These are phyloP conservation scores for Aureobasidium sp. DNA, from an alignment of 2,329 filamentous ascomycete genomes.

Conservation along the genomic window DNA sequence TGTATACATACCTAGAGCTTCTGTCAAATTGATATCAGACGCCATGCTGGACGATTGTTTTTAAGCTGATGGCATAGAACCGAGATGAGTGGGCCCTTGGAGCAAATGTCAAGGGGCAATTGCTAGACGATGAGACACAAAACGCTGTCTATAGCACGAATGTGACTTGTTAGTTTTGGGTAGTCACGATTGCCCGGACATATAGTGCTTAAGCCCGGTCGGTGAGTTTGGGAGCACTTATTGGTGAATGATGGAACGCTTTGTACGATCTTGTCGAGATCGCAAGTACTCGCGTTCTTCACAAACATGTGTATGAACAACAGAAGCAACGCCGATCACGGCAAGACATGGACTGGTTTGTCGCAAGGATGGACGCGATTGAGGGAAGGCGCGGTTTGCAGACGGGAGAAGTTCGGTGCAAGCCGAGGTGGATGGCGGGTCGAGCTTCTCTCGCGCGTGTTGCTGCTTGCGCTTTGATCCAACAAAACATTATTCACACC, in stretches of 20 bases:
- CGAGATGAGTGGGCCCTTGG: not conserved
- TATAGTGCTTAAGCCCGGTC: conserved; percentile 3
- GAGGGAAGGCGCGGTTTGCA: not conserved
- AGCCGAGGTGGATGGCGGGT: not conserved
- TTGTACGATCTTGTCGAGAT: not conserved
- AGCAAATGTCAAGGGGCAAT: not conserved
- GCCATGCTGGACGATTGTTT: not conserved
- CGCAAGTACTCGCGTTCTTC: not conserved
- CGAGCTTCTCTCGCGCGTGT: conserved; percentile 6
- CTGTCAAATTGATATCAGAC: conserved; percentile 8
- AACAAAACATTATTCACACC: not conserved
- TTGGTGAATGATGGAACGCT: not conserved
- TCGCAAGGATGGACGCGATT: not conserved
- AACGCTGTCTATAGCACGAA: not conserved
- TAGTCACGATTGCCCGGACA: not conserved
- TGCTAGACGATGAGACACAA: not conserved
- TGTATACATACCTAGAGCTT: conserved; percentile 4
- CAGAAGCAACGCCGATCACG: not conserved
- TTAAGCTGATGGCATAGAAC: not conserved
- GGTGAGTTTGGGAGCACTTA: not conserved
- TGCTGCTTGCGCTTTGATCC: conserved; percentile 1
- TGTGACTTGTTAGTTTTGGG: not conserved
- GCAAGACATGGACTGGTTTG: not conserved
- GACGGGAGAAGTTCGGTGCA: not conserved
- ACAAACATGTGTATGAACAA: not conserved